Evolutionary conservation across 192 early-diverging fungal species (phyloP).

Genomic region (Obelidium mucronatum): DNA sequence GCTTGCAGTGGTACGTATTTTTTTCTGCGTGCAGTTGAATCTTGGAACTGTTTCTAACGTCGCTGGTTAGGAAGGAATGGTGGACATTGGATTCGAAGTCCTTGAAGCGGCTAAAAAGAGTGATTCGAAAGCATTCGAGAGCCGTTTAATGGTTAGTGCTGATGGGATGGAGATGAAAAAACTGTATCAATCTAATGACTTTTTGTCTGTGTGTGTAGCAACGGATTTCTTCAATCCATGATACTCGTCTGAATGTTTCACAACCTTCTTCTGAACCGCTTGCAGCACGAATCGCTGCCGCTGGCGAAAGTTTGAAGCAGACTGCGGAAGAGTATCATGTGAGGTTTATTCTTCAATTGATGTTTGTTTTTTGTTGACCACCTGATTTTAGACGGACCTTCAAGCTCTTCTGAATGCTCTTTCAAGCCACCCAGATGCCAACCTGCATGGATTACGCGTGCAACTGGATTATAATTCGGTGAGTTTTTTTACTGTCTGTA

Average conservation of each 20-base stretch:
- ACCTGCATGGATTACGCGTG: slow-evolving; percentile 76
- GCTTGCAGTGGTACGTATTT: slow-evolving; percentile 6
- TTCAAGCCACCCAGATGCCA: slow-evolving; percentile 69
- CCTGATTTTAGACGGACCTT: slow-evolving; percentile 53
- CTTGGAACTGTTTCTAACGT: not conserved
- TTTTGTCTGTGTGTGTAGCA: not conserved
- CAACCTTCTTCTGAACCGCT: too few species aligned
- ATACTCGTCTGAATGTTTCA: not conserved
- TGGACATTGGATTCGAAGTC: slow-evolving; percentile 13
- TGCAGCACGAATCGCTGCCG: too few species aligned
- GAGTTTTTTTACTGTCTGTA: not conserved
- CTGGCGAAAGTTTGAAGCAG: slow-evolving; percentile 37
- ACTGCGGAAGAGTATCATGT: slow-evolving; percentile 26
- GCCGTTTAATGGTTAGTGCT: slow-evolving; percentile 10
- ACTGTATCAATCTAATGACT: not conserved
- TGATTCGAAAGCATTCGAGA: not conserved
- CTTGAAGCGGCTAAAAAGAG: not conserved
- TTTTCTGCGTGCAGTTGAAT: not conserved
- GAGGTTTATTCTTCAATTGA: not conserved
- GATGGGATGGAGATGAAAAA: not conserved
- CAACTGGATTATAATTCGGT: slow-evolving; percentile 80
- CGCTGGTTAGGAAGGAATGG: not conserved
- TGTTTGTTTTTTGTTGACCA: not conserved
- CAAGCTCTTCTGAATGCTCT: slow-evolving; percentile 62
- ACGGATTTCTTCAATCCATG: slow-evolving; percentile 23